Percentiles rank a stretch among this genome's conserved stretches.
Conservation (phyloP, 2,329 filamentous ascomycete species). For the Aspergillus hortae region DNA sequence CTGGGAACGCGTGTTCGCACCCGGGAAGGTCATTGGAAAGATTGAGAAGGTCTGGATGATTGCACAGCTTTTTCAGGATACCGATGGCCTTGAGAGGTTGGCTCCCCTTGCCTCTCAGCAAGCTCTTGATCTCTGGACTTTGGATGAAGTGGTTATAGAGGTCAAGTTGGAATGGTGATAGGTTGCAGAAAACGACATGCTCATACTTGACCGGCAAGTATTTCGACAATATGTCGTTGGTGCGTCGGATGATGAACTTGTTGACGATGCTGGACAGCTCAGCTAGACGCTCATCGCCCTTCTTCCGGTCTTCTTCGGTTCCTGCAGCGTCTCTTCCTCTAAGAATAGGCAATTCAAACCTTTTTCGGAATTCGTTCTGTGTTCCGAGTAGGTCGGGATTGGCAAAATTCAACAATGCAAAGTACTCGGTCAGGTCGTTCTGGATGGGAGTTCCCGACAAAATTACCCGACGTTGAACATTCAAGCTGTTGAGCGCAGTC, state of each 20-base stretch:
- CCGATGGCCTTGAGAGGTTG: constrained; percentile 96
- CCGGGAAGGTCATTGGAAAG: constrained; percentile 81
- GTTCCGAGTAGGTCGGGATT: constrained; percentile 91
- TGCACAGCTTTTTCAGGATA: constrained; percentile 96
- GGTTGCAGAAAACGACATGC: constrained; percentile 96
- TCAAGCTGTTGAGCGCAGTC: constrained; percentile 80
- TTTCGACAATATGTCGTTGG: constrained; percentile 96
- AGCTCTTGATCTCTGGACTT: constrained; percentile 87
- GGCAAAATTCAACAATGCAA: constrained; percentile 90
- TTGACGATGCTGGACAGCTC: constrained; percentile 86
- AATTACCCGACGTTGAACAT: constrained; percentile 88
- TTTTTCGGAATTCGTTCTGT: constrained; percentile 85
- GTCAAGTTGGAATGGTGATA: constrained; percentile 86
- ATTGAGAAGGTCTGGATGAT: constrained; percentile 90
- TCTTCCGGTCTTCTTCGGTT: constrained; percentile 74
- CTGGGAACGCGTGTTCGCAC: constrained; percentile 74
- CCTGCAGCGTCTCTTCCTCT: constrained; percentile 88
- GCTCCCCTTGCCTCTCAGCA: constrained; percentile 89
- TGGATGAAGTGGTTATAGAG: constrained; percentile 97
- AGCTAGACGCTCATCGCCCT: constrained; percentile 75
- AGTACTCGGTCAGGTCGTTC: constrained; percentile 98
- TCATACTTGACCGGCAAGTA: constrained; percentile 98
- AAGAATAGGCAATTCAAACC: constrained; percentile 88
- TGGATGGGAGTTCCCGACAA: constrained; percentile 96
- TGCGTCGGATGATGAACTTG: constrained; percentile 96